Percentiles rank a stretch among this genome's conserved stretches.
phyloP scores from a whole-genome alignment of 2,329 filamentous ascomycete species.

The Fusarium algeriense region DNA sequence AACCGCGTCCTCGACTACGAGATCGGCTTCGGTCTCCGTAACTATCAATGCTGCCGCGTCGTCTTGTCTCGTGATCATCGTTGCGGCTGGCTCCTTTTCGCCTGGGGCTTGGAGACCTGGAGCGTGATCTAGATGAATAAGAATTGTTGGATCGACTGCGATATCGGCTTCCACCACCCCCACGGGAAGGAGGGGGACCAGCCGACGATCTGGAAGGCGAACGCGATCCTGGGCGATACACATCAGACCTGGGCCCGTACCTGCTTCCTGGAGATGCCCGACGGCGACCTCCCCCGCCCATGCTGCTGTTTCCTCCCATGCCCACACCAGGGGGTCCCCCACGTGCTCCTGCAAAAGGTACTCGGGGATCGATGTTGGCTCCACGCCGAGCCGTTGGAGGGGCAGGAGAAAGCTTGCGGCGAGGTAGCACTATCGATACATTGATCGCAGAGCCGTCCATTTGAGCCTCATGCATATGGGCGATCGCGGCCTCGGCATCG shows the following conservation, averaged over 20 bases:
- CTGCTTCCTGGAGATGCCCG: slow-evolving; percentile 53
- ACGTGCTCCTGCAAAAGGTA: slow-evolving; percentile 50
- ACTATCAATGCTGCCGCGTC: slow-evolving; percentile 61
- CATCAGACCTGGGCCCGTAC: slow-evolving; percentile 63
- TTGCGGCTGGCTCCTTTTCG: slow-evolving; percentile 50
- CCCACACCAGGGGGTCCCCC: slow-evolving; percentile 49
- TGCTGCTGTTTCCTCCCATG: slow-evolving; percentile 44
- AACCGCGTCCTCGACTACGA: slow-evolving; percentile 53
- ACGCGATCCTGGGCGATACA: slow-evolving; percentile 71
- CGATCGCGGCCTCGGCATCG: slow-evolving; percentile 88
- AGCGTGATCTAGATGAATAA: slow-evolving; percentile 63
- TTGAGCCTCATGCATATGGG: slow-evolving; percentile 98
- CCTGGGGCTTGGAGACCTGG: slow-evolving; percentile 55
- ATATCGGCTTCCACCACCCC: slow-evolving; percentile 55
- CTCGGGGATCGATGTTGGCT: slow-evolving; percentile 67
- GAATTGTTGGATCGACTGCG: slow-evolving; percentile 60
- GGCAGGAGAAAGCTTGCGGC: slow-evolving; percentile 83
- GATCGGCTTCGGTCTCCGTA: slow-evolving; percentile 58
- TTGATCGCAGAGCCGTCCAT: slow-evolving; percentile 85
- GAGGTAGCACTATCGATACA: slow-evolving; percentile 89
- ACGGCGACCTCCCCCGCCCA: slow-evolving; percentile 55
- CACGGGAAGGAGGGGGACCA: slow-evolving; percentile 54
- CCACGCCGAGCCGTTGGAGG: slow-evolving; percentile 78
- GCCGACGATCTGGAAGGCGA: slow-evolving; percentile 61
- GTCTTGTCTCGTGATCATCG: slow-evolving; percentile 51